Percentiles rank a stretch among this genome's conserved stretches.
Evolutionary conservation across 139 green algal species (phyloP).

Genomic region (Micractinium conductrix): DNA sequence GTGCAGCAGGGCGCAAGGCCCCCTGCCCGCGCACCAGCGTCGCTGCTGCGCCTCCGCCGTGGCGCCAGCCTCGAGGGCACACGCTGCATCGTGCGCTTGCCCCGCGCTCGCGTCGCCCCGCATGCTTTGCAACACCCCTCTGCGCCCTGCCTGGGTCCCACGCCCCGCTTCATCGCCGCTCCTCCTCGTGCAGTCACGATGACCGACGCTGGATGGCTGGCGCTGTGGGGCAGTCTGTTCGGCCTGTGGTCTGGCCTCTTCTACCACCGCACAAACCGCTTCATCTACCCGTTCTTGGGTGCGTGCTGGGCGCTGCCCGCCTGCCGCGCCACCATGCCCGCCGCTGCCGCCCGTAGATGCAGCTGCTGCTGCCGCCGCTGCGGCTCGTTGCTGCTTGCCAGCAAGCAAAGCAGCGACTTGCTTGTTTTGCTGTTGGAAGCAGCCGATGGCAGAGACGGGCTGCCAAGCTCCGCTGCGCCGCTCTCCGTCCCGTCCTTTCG

Average conservation of each 20-base stretch:
- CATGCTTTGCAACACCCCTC: too few relatives aligned
- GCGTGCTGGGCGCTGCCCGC: neutral
- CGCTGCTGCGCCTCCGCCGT: too few relatives aligned
- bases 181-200: constrained; percentile 6
- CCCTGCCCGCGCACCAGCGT: too few relatives aligned
- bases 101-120: too few relatives aligned
- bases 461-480: neutral
- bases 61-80: too few relatives aligned
- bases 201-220: constrained; percentile 8
- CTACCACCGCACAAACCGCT: neutral
- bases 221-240: constrained; percentile 11
- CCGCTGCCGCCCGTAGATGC: too few relatives aligned
- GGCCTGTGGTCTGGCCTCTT: constrained; percentile 15
- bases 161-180: too few relatives aligned
- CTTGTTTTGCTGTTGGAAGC: neutral
- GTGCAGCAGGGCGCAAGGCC: too few relatives aligned
- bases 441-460: neutral
- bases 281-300: constrained; percentile 35
- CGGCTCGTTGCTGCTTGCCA: neutral
- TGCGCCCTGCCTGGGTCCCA: too few relatives aligned
- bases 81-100: too few relatives aligned
- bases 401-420: neutral
- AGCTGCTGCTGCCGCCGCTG: neutral
- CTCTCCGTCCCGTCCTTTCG: neutral
- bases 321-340: too few relatives aligned